Evolutionary conservation across 805 yeast genomes (phyloP).

Genomic region (Starmerella gropengiesseri): DNA sequence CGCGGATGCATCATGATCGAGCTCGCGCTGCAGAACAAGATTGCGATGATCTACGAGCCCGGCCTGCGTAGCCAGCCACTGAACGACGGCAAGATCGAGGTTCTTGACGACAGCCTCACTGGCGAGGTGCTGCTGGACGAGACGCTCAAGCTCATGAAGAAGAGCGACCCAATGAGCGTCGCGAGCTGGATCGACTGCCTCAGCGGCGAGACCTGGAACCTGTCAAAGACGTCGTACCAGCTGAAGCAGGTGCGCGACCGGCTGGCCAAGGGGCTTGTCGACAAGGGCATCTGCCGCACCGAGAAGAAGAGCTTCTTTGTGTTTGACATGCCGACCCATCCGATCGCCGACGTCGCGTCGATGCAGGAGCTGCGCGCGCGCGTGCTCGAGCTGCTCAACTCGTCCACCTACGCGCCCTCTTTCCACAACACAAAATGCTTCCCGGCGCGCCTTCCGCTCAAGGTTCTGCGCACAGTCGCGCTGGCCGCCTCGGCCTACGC

Average conservation of each 20-base stretch:
- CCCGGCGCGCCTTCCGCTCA: conserved; percentile 56
- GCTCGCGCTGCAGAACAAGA: conserved; percentile 81
- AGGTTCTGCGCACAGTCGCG: conserved; percentile 65
- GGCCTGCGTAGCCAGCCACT: conserved; percentile 81
- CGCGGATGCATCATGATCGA: conserved; percentile 91
- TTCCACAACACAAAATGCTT: conserved; percentile 49
- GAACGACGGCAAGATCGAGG: conserved; percentile 78
- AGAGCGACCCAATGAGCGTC: conserved; percentile 63
- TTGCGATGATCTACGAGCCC: conserved; percentile 82
- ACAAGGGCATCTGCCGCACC: conserved; percentile 90
- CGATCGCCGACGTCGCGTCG: conserved; percentile 73
- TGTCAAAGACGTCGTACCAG: conserved; percentile 88
- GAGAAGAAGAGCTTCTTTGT: conserved; percentile 88
- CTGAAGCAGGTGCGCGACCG: conserved; percentile 95
- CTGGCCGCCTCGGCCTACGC: conserved; percentile 86
- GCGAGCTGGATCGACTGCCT: conserved; percentile 87
- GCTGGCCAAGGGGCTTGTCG: conserved; percentile 91
- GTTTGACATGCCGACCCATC: conserved; percentile 98
- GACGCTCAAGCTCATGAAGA: conserved; percentile 76
- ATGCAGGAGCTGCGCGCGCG: conserved; percentile 73
- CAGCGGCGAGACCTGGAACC: conserved; percentile 92
- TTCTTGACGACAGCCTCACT: conserved; percentile 72
- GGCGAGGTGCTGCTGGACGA: conserved; percentile 95
- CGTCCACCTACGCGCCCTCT: conserved; percentile 49
- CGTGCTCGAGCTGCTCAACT: conserved; percentile 53